A percentile compares a stretch with the other conserved stretches of the same genome.
These are phyloP conservation scores for Pythium graminicola DNA, from an alignment of 352 stramenopile species.

Conservation along the genomic window DNA sequence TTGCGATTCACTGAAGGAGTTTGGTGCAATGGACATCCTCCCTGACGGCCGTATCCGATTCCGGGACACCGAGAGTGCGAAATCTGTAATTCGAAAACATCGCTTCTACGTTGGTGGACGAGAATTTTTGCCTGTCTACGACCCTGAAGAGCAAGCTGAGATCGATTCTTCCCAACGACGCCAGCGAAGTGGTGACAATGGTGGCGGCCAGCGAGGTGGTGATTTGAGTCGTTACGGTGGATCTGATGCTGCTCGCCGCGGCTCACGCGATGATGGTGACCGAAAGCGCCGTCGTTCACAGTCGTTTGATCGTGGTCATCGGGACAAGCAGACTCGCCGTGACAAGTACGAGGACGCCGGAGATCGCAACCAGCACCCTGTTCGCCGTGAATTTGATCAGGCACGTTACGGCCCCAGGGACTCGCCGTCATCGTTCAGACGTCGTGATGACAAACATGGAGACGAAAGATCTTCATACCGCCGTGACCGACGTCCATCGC, in stretches of 20 bases:
- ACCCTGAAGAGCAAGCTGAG: conserved; percentile 53
- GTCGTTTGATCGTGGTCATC: conserved; percentile 8
- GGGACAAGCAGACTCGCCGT: conserved; percentile 9
- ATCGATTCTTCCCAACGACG: conserved; percentile 36
- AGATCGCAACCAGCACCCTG: not conserved
- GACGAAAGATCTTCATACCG: not conserved
- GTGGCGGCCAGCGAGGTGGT: not conserved
- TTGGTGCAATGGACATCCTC: conserved; percentile 40
- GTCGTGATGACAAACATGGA: not conserved
- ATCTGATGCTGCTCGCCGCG: conserved; percentile 5
- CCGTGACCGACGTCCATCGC: not conserved
- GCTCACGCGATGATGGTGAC: conserved; percentile 7
- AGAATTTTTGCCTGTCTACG: conserved; percentile 62
- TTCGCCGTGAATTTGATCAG: conserved; percentile 11
- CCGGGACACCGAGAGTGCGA: conserved; percentile 43
- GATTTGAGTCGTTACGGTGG: conserved; percentile 4
- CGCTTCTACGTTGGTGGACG: conserved; percentile 38
- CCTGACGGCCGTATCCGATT: conserved; percentile 50
- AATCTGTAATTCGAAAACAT: conserved; percentile 43
- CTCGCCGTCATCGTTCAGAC: not conserved
- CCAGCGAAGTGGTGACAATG: conserved; percentile 10
- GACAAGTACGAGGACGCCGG: not conserved
- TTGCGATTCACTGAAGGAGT: conserved; percentile 35
- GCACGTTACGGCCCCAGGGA: conserved; percentile 10
- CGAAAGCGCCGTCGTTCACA: conserved; percentile 14